Evolutionary conservation across 2,329 filamentous ascomycete species (phyloP).

Genomic region (Biscogniauxia marginata): DNA sequence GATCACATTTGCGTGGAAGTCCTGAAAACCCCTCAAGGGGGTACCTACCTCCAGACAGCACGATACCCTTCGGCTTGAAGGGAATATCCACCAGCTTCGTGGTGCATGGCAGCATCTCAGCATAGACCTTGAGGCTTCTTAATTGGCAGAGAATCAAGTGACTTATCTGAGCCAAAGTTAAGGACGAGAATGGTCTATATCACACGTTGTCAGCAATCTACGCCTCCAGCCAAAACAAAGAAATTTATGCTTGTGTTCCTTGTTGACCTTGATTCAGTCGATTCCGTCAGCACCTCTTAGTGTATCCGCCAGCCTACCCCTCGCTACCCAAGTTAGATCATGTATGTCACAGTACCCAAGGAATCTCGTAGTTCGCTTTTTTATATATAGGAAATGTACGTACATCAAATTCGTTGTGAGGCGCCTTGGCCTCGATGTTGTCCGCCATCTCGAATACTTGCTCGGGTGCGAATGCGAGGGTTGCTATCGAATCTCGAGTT

Average conservation of each 20-base stretch:
- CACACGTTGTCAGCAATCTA: conserved; percentile 3
- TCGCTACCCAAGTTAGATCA: not conserved
- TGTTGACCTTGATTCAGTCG: too few species aligned
- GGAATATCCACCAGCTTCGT: conserved; percentile 73
- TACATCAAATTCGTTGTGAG: conserved; percentile 40
- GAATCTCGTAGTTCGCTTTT: not conserved
- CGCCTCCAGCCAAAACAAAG: too few species aligned
- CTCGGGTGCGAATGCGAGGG: too few species aligned
- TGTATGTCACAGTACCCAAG: not conserved
- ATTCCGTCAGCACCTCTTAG: not conserved
- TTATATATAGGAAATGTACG: conserved; percentile 19
- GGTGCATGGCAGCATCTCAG: conserved; percentile 86
- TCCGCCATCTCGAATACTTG: too few species aligned
- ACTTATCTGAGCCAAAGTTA: conserved; percentile 69
- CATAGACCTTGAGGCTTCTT: conserved; percentile 74
- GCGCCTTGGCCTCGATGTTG: conserved; percentile 24
- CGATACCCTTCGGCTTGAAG: conserved; percentile 82
- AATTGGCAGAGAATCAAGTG: conserved; percentile 75
- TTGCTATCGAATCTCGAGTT: too few species aligned
- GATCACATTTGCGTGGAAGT: too few species aligned
- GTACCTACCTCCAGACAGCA: conserved; percentile 70
- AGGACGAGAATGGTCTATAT: conserved; percentile 70
- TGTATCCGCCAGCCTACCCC: not conserved
- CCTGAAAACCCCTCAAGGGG: not conserved
- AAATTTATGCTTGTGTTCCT: too few species aligned